Percentiles rank a stretch among this genome's conserved stretches.
phyloP scores from a whole-genome alignment of 352 stramenopile genomes.

The Phytophthora sp. region DNA sequence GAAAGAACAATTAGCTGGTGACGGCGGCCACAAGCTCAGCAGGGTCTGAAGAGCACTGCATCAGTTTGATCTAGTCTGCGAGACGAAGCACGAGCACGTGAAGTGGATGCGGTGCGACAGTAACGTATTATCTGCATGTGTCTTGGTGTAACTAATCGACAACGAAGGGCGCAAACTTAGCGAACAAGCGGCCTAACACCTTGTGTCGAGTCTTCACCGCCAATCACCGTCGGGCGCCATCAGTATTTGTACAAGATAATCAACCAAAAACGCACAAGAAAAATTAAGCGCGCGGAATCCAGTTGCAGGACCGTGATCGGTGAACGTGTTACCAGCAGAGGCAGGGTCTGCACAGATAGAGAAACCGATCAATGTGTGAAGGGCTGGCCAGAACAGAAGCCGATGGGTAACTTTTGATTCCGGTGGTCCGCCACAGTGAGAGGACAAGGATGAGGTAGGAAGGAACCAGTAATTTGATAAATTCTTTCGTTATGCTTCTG shows the following conservation, averaged over 20 bases:
- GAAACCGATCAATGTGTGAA: slow-evolving; percentile 25
- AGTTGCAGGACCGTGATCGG: slow-evolving; percentile 17
- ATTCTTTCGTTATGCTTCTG: slow-evolving; percentile 39
- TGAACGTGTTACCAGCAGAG: slow-evolving; percentile 14
- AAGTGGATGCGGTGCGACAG: slow-evolving; percentile 44
- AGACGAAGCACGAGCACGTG: slow-evolving; percentile 36
- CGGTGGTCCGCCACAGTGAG: slow-evolving; percentile 16
- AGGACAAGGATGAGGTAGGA: slow-evolving; percentile 38
- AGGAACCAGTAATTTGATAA: slow-evolving; percentile 47
- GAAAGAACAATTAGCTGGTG: slow-evolving; percentile 75
- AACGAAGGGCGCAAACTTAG: slow-evolving; percentile 37
- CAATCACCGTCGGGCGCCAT: slow-evolving; percentile 27
- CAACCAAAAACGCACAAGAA: slow-evolving; percentile 43
- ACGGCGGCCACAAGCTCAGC: slow-evolving; percentile 1
- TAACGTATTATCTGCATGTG: slow-evolving; percentile 57
- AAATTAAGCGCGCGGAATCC: slow-evolving; percentile 33
- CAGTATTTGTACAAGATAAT: slow-evolving; percentile 59
- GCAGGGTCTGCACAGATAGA: slow-evolving; percentile 41
- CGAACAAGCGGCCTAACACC: slow-evolving; percentile 21
- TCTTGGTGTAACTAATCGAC: slow-evolving; percentile 46
- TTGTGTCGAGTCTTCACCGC: slow-evolving; percentile 30
- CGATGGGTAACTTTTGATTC: slow-evolving; percentile 45
- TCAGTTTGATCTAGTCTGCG: slow-evolving; percentile 39
- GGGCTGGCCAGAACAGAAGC: slow-evolving; percentile 28
- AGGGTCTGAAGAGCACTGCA: slow-evolving; percentile 24